Conservation (phyloP, 2,329 filamentous ascomycete species). For the Sclerotinia sclerotiorum region DNA sequence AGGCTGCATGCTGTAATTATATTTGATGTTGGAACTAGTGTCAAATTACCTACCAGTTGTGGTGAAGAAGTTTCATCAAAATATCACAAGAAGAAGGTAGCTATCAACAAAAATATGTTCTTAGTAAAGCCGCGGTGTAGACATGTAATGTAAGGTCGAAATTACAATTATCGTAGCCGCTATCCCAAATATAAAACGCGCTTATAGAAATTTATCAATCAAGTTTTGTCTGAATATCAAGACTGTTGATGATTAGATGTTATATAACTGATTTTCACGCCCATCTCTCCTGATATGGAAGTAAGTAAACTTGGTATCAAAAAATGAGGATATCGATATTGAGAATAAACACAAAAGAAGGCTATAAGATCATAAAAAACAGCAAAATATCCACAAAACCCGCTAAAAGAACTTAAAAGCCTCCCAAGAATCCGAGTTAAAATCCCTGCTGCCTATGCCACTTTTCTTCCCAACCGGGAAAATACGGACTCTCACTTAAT, state of each 20-base stretch:
- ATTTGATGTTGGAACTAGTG: background rate
- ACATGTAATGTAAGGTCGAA: too few species aligned
- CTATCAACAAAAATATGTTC: background rate
- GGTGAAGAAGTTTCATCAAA: too few species aligned
- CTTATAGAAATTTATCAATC: background rate
- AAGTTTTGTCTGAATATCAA: background rate
- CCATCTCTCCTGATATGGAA: background rate
- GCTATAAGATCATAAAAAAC: background rate
- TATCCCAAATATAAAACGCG: too few species aligned
- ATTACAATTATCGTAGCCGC: background rate
- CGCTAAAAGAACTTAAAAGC: background rate
- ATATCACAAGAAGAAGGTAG: background rate
- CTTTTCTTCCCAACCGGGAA: slow-evolving; percentile 72
- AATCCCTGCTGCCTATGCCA: slow-evolving; percentile 67
- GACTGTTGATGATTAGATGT: background rate
- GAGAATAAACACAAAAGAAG: background rate
- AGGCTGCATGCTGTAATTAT: too few species aligned
- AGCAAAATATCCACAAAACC: background rate
- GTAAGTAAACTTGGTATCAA: background rate
- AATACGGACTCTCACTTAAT: slow-evolving; percentile 73
- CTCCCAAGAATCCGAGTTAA: slow-evolving; percentile 23
- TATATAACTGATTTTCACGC: background rate
- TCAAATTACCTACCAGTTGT: too few species aligned
- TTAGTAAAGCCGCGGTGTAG: background rate
- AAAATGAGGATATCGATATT: background rate